phyloP scores from a whole-genome alignment of 805 yeast species.

The Ogataea populi-albae region DNA sequence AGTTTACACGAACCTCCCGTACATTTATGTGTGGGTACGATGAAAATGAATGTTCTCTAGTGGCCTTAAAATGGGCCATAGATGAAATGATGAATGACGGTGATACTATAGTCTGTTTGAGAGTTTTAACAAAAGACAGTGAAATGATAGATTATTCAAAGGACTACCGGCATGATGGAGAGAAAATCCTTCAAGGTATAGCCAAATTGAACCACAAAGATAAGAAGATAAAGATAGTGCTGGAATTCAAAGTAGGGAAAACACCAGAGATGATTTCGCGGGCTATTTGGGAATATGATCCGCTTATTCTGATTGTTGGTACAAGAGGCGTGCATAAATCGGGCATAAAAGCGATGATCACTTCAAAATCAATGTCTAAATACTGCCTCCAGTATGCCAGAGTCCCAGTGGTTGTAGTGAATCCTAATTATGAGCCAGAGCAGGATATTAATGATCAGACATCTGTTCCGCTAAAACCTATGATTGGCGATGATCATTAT shows the following conservation, averaged over 20 bases:
- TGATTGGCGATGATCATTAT: too few species aligned
- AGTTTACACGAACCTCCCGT: conserved; percentile 36
- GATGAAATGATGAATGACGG: conserved; percentile 43
- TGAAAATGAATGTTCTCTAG: conserved; percentile 39
- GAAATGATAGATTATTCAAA: conserved; percentile 17
- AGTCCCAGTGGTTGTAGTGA: conserved; percentile 45
- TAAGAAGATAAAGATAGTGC: conserved; percentile 39
- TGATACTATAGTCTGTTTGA: conserved; percentile 43
- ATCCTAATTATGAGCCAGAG: conserved; percentile 30
- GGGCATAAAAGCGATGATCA: conserved; percentile 37
- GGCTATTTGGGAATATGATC: conserved; percentile 44
- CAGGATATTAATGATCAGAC: too few species aligned
- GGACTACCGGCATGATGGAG: conserved; percentile 35
- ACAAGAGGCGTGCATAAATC: conserved; percentile 37
- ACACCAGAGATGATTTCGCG: conserved; percentile 39
- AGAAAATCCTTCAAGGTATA: conserved; percentile 31
- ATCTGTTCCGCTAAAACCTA: too few species aligned
- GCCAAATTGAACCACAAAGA: conserved; percentile 33
- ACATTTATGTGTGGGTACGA: conserved; percentile 45
- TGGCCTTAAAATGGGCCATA: conserved; percentile 44
- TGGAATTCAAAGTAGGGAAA: conserved; percentile 45
- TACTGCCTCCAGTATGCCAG: conserved; percentile 45
- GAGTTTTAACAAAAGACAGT: conserved; percentile 38
- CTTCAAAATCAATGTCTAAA: conserved; percentile 46
- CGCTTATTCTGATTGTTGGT: conserved; percentile 44